Conservation (phyloP, 176 grass and related monocot species). For the Melocanna baccifera region DNA sequence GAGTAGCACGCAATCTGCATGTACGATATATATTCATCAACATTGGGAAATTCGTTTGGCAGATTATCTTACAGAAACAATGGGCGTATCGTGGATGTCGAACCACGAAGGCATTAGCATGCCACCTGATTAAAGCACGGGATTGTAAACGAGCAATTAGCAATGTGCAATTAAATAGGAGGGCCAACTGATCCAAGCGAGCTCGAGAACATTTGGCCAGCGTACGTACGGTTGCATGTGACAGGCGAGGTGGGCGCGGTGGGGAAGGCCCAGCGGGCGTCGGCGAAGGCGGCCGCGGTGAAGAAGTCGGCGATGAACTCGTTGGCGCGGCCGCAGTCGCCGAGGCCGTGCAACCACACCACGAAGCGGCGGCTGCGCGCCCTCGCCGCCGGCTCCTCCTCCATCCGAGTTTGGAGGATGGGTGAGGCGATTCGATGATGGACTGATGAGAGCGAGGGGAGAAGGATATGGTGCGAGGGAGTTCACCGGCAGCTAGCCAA, state of each 20-base stretch:
- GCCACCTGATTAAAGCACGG: constrained; percentile 43
- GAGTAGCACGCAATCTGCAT: too few relatives aligned
- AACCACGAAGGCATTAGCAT: constrained; percentile 76
- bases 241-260: constrained; percentile 64
- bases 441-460: background rate
- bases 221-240: constrained; percentile 56
- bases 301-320: constrained; percentile 47
- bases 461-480: background rate
- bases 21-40: background rate
- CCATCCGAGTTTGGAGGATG: too few relatives aligned
- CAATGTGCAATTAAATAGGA: background rate
- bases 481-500: too few relatives aligned
- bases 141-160: background rate
- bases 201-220: too few relatives aligned
- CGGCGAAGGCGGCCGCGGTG: constrained; percentile 40
- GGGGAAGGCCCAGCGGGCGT: constrained; percentile 58
- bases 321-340: constrained; percentile 61
- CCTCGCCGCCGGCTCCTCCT: constrained; percentile 12
- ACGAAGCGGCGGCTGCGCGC: constrained; percentile 24
- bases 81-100: constrained; percentile 62
- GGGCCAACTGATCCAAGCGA: too few relatives aligned
- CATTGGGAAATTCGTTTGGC: background rate
- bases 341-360: constrained; percentile 67
- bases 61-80: constrained; percentile 28
- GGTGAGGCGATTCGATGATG: too few relatives aligned